These are phyloP conservation scores for Stramenopiles sp. DNA, from an alignment of 352 stramenopile species.

Conservation along the genomic window DNA sequence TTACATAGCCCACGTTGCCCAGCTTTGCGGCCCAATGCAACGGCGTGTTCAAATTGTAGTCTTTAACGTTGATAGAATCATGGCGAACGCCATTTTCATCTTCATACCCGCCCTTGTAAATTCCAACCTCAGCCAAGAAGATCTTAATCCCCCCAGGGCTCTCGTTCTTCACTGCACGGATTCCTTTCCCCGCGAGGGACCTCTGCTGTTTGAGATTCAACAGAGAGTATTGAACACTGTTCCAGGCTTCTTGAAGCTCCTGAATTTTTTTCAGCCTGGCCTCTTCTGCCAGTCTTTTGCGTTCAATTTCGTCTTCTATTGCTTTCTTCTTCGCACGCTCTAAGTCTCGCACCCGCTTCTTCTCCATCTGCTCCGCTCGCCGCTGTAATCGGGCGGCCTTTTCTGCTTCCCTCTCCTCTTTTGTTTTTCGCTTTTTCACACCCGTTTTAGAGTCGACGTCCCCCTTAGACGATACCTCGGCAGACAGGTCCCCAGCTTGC, in stretches of 20 bases:
- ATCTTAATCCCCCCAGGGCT: constrained; percentile 1
- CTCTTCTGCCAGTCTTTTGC: not conserved
- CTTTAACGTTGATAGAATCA: constrained; percentile 9
- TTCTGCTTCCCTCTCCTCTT: constrained; percentile 5
- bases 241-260: not conserved
- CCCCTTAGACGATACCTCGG: no score
- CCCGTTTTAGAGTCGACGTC: no score
- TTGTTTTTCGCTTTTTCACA: no score
- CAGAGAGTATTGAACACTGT: not conserved
- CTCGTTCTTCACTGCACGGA: not conserved
- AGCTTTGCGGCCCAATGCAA: constrained; percentile 3
- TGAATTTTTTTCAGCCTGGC: not conserved
- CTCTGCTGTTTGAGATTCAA: constrained; percentile 5
- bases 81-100: not conserved
- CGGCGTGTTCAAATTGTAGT: constrained; percentile 9
- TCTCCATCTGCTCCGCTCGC: not conserved
- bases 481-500: no score
- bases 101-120: constrained; percentile 9
- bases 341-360: constrained; percentile 2
- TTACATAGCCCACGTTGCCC: not conserved
- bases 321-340: not conserved
- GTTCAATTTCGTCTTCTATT: constrained; percentile 12
- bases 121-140: not conserved
- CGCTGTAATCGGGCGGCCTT: constrained; percentile 1
- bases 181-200: not conserved